Conservation (phyloP, 179 eudicot genomes). For the Carnegiea gigantea region DNA sequence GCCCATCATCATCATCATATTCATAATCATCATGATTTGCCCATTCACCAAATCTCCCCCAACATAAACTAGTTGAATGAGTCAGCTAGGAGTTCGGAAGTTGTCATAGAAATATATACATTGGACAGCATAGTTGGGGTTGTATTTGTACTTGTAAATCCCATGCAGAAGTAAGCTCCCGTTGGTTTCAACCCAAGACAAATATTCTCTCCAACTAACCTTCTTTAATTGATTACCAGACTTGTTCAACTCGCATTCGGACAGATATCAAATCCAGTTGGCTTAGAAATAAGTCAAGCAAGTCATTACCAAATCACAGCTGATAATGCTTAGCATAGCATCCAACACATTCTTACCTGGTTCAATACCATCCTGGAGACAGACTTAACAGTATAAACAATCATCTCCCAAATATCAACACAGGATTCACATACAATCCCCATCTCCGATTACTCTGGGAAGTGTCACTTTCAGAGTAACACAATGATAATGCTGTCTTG, state of each 20-base stretch:
- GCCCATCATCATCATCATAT: not conserved
- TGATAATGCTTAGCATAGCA: not conserved
- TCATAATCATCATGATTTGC: not conserved
- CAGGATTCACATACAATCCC: not conserved
- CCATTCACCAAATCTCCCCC: not conserved
- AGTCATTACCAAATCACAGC: not conserved
- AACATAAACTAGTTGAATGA: not conserved
- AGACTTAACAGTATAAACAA: not conserved
- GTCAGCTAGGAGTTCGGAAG: not conserved
- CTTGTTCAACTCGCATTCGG: too few species aligned
- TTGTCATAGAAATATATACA: not conserved
- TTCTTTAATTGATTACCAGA: too few species aligned
- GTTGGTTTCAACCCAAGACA: not conserved
- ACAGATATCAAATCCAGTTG: conserved; percentile 2
- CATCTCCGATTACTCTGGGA: too few species aligned
- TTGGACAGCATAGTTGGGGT: not conserved
- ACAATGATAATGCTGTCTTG: not conserved
- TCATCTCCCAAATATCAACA: not conserved
- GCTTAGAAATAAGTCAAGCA: not conserved
- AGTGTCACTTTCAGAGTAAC: too few species aligned
- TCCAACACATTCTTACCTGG: not conserved
- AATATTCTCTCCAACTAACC: conserved; percentile 2
- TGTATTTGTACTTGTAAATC: not conserved
- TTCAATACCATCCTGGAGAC: conserved; percentile 21
- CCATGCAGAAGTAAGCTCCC: not conserved